Evolutionary conservation across 2,329 filamentous ascomycete species (phyloP).

Genomic region (Phyllosticta citribraziliensis): DNA sequence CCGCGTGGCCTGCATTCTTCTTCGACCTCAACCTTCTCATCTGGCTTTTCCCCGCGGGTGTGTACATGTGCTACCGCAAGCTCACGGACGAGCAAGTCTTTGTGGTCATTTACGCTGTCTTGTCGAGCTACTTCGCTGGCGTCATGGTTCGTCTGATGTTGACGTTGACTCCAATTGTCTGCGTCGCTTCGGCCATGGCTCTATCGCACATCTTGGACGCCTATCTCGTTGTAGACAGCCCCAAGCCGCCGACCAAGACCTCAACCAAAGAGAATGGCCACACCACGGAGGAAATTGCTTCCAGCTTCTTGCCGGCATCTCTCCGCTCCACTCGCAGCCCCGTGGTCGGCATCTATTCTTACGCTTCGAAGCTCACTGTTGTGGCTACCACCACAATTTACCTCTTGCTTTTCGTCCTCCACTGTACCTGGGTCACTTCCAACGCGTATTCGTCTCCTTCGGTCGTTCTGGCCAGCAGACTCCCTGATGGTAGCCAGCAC

Average conservation of each 20-base stretch:
- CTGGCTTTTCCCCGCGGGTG: constrained; percentile 97
- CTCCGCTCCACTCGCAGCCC: constrained; percentile 65
- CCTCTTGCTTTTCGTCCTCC: constrained; percentile 84
- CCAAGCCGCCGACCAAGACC: constrained; percentile 36
- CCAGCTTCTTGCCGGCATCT: constrained; percentile 41
- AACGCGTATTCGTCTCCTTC: constrained; percentile 98
- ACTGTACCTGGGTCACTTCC: constrained; percentile 99
- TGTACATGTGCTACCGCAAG: constrained; percentile 95
- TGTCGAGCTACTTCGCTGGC: constrained; percentile 95
- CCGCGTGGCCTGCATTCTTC: constrained; percentile 98
- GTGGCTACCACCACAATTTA: constrained; percentile 65
- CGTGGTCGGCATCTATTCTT: constrained; percentile 72
- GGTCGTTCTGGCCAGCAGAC: constrained; percentile 82
- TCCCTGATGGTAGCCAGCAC: constrained; percentile 91
- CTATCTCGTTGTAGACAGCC: constrained; percentile 57
- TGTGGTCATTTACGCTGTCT: constrained; percentile 90
- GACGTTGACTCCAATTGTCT: constrained; percentile 91
- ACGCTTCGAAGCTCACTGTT: constrained; percentile 69
- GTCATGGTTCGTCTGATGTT: constrained; percentile 99
- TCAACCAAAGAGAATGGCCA: constrained; percentile 37
- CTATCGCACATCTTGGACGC: constrained; percentile 81
- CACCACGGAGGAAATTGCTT: constrained; percentile 33
- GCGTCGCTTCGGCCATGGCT: constrained; percentile 83
- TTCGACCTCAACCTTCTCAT: constrained; percentile 97
- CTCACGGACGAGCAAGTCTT: constrained; percentile 96